phyloP scores from a whole-genome alignment of 2,329 filamentous ascomycete genomes.

The Diplodia scrobiculata region DNA sequence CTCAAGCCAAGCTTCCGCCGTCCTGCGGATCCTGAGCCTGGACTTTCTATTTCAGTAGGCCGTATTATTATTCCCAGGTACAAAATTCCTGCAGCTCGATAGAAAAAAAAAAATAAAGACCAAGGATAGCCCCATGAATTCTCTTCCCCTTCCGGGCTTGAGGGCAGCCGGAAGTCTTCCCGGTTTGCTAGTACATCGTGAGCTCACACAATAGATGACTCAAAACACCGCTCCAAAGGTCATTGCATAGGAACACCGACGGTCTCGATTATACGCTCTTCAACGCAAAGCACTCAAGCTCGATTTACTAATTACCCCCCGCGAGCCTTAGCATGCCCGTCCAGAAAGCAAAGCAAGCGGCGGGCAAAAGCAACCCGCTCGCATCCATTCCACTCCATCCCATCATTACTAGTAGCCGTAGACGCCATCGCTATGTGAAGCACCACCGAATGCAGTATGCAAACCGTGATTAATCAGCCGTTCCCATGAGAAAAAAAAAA shows the following conservation, averaged over 20 bases:
- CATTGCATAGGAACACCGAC: conserved; percentile 4
- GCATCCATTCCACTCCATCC: conserved; percentile 12
- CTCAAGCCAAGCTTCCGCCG: neutral
- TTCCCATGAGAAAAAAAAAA: conserved; percentile 1
- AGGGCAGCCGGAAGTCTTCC: no score
- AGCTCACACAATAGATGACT: conserved; percentile 17
- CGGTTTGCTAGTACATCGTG: neutral
- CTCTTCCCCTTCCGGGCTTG: no score
- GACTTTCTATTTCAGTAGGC: neutral
- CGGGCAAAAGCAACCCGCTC: conserved; percentile 5
- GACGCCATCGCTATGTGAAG: conserved; percentile 31
- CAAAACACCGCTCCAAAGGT: conserved; percentile 5
- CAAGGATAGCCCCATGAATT: no score
- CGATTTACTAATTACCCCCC: neutral
- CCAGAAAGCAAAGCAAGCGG: conserved; percentile 10
- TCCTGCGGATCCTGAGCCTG: neutral
- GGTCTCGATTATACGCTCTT: neutral
- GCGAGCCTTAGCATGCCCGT: neutral
- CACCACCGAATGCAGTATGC: conserved; percentile 27
- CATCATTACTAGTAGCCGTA: conserved; percentile 27
- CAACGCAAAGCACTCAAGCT: neutral
- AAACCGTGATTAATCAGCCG: conserved; percentile 16
- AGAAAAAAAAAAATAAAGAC: no score
- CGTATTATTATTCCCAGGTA: neutral
- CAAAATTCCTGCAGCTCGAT: neutral